A percentile compares a stretch with the other conserved stretches of the same genome.
These are phyloP conservation scores for Ricinus communis DNA, from an alignment of 345 rosid genomes.

Conservation along the genomic window DNA sequence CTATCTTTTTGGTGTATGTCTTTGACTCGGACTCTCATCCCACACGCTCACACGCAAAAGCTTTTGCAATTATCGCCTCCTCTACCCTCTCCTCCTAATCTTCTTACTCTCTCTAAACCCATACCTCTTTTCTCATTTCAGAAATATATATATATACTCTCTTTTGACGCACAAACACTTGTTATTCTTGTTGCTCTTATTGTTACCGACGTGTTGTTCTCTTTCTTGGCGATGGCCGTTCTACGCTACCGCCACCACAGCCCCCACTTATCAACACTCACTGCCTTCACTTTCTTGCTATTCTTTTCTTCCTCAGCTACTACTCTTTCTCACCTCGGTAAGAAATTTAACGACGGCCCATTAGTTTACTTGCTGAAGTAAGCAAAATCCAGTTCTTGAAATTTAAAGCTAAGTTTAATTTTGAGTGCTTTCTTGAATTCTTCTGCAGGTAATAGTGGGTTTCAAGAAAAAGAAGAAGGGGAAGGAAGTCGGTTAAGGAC, in stretches of 20 bases:
- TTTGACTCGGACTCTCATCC: slow-evolving; percentile 40
- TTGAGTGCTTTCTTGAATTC: neutral
- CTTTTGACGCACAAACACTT: neutral
- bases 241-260: slow-evolving; percentile 39
- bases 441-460: slow-evolving; percentile 30
- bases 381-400: neutral
- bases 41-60: slow-evolving; percentile 5
- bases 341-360: neutral
- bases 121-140: neutral
- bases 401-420: neutral
- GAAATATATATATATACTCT: neutral
- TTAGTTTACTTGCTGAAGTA: too few species aligned
- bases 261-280: slow-evolving; percentile 32
- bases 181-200: too few species aligned
- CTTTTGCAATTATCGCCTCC: slow-evolving; percentile 6
- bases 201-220: neutral
- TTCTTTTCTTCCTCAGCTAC: slow-evolving; percentile 43
- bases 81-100: neutral
- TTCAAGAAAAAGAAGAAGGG: slow-evolving; percentile 33
- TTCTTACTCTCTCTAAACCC: neutral
- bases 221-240: slow-evolving; percentile 51
- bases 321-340: slow-evolving; percentile 37
- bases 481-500: slow-evolving; percentile 27
- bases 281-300: slow-evolving; percentile 55
- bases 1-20: slow-evolving; percentile 20